Conservation (phyloP, 2,329 filamentous ascomycete species). For the Fusarium coicis region DNA sequence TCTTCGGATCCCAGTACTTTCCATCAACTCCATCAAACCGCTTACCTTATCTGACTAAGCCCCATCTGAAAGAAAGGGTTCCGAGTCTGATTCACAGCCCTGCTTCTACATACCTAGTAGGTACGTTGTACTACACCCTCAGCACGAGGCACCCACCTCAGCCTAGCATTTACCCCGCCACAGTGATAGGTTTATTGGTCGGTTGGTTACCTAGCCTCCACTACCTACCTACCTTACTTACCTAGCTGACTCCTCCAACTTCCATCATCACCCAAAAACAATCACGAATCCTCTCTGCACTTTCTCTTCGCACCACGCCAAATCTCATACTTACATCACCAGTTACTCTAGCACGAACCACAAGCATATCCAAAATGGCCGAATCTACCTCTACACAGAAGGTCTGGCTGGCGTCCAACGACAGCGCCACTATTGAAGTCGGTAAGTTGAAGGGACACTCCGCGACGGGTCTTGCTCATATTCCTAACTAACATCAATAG, state of each 20-base stretch:
- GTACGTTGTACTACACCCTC: constrained; percentile 5
- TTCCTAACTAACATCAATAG: constrained; percentile 54
- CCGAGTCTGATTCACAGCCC: constrained; percentile 25
- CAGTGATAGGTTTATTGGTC: constrained; percentile 37
- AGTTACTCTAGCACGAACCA: background rate
- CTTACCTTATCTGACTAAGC: constrained; percentile 9
- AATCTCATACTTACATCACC: constrained; percentile 12
- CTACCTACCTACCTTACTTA: background rate
- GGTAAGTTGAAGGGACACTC: constrained; percentile 51
- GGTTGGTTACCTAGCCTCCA: constrained; percentile 13
- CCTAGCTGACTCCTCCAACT: constrained; percentile 37
- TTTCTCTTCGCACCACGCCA: background rate
- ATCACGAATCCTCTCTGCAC: constrained; percentile 12
- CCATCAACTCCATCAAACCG: background rate
- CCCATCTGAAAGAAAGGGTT: constrained; percentile 18
- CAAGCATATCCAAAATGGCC: constrained; percentile 48
- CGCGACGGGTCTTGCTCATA: constrained; percentile 7
- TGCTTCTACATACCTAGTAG: constrained; percentile 6
- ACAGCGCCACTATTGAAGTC: constrained; percentile 58
- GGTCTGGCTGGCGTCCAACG: constrained; percentile 64
- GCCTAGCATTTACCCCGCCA: constrained; percentile 36
- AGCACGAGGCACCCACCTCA: constrained; percentile 25
- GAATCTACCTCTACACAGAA: constrained; percentile 51
- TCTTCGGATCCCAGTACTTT: background rate
- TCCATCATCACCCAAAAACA: constrained; percentile 35